These are phyloP conservation scores for Benincasa hispida DNA, from an alignment of 306 rosid genomes.

Conservation along the genomic window DNA sequence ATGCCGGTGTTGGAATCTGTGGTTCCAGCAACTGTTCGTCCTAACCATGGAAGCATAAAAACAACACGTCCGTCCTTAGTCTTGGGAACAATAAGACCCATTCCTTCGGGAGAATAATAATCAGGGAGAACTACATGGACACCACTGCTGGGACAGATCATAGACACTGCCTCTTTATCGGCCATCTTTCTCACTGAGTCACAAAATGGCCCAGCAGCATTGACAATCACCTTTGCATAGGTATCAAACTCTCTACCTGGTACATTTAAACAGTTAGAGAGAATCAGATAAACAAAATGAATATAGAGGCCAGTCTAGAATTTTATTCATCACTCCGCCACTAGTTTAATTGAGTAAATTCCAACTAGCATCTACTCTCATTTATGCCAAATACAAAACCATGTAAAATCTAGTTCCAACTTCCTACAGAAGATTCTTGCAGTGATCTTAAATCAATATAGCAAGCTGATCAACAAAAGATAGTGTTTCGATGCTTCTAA, in stretches of 20 bases:
- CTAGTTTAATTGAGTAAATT: not conserved
- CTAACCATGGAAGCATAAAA: slow-evolving; percentile 99
- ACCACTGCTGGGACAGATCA: slow-evolving; percentile 96
- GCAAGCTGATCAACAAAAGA: not conserved
- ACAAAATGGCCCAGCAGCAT: slow-evolving; percentile 97
- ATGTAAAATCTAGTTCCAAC: not conserved
- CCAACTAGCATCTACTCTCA: not conserved
- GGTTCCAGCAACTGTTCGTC: slow-evolving; percentile 95
- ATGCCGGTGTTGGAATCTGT: slow-evolving; percentile 83
- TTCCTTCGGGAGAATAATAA: slow-evolving; percentile 97
- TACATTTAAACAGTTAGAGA: slow-evolving; percentile 16
- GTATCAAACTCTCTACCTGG: slow-evolving; percentile 84
- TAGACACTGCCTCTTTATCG: slow-evolving; percentile 42
- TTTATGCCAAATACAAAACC: not conserved
- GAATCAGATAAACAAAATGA: slow-evolving; percentile 12
- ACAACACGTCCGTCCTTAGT: slow-evolving; percentile 97
- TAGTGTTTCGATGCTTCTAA: not conserved
- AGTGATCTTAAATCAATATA: not conserved
- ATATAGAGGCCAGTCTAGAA: not conserved
- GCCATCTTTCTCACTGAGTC: slow-evolving; percentile 81
- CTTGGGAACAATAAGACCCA: slow-evolving; percentile 98
- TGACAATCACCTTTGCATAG: slow-evolving; percentile 89
- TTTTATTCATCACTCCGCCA: not conserved
- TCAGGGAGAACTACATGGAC: slow-evolving; percentile 94
- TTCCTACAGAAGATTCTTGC: not conserved